Conservation (phyloP, 768 basidiomycete species). For the Cytidiella melzeri region DNA sequence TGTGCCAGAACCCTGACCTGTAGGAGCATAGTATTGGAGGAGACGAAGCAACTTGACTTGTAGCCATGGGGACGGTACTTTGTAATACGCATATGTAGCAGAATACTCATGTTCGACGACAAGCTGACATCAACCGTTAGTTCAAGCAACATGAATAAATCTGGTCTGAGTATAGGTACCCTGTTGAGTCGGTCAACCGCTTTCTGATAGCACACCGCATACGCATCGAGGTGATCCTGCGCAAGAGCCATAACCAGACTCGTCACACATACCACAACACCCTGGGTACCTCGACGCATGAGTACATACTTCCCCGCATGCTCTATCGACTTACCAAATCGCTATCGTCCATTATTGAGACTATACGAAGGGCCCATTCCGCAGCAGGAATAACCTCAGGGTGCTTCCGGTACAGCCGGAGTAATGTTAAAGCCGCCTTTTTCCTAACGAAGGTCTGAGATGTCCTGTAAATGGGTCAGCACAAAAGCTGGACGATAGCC, state of each 20-base stretch:
- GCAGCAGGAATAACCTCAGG: conserved; percentile 88
- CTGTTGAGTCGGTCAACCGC: conserved; percentile 85
- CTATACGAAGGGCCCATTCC: conserved; percentile 94
- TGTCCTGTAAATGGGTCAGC: conserved; percentile 48
- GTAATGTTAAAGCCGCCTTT: conserved; percentile 91
- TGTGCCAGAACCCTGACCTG: conserved; percentile 48
- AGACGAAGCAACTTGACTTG: conserved; percentile 93
- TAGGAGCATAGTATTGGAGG: conserved; percentile 92
- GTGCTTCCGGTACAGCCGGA: conserved; percentile 93
- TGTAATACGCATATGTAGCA: conserved; percentile 92
- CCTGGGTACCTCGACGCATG: conserved; percentile 38
- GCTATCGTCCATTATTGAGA: conserved; percentile 91
- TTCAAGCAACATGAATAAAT: background rate
- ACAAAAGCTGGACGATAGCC: conserved; percentile 7
- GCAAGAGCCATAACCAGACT: conserved; percentile 92
- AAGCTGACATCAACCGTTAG: conserved; percentile 43
- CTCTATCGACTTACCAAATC: conserved; percentile 55
- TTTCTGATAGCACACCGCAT: conserved; percentile 88
- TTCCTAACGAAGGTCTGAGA: conserved; percentile 96
- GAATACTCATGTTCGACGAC: conserved; percentile 88
- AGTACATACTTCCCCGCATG: background rate
- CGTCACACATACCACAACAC: conserved; percentile 91
- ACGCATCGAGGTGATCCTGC: conserved; percentile 89
- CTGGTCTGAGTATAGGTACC: conserved; percentile 36
- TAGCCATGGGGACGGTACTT: conserved; percentile 95